phyloP scores from a whole-genome alignment of 495 filamentous ascomycete species.

The Hypoxylon trugodes region DNA sequence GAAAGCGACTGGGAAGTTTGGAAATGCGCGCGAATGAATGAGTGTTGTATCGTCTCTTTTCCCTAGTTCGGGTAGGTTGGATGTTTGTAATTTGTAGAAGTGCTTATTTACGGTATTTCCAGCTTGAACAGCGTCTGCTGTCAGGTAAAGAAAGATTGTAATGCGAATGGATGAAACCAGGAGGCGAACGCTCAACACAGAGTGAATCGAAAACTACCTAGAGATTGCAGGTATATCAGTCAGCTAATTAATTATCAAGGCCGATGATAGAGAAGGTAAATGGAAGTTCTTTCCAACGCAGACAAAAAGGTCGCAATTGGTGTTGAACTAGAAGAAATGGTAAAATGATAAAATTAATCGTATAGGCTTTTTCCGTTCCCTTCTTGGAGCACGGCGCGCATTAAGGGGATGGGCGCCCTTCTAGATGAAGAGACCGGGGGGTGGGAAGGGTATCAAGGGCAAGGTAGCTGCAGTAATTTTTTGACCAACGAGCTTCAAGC shows the following conservation, averaged over 20 bases:
- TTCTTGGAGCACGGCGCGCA: conserved; percentile 6
- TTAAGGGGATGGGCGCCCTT: conserved; percentile 16
- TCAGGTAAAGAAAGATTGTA: conserved; percentile 18
- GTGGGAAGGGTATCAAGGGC: not conserved
- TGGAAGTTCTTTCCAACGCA: conserved; percentile 7
- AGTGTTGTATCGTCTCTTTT: conserved; percentile 23
- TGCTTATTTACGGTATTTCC: conserved; percentile 14
- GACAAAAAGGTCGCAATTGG: conserved; percentile 20
- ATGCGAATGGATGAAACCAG: conserved; percentile 10
- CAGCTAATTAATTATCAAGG: conserved; percentile 22
- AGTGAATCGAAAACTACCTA: conserved; percentile 32
- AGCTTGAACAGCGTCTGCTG: conserved; percentile 17
- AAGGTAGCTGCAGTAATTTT: conserved; percentile 29
- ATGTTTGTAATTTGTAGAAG: conserved; percentile 7
- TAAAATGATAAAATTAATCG: conserved; percentile 5
- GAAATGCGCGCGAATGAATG: conserved; percentile 15
- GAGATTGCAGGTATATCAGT: conserved; percentile 25
- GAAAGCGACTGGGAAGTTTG: conserved; percentile 18
- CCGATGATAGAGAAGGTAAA: conserved; percentile 16
- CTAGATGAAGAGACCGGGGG: conserved; percentile 3
- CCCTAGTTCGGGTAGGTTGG: conserved; percentile 4
- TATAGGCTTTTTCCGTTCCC: not conserved
- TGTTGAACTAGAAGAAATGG: conserved; percentile 1
- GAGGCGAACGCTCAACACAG: conserved; percentile 27
- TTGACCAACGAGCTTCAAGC: conserved; percentile 35